Base-by-base conservation (phyloP, 805 yeast species). In the Kodamaea hsintzibuensis region DNA sequence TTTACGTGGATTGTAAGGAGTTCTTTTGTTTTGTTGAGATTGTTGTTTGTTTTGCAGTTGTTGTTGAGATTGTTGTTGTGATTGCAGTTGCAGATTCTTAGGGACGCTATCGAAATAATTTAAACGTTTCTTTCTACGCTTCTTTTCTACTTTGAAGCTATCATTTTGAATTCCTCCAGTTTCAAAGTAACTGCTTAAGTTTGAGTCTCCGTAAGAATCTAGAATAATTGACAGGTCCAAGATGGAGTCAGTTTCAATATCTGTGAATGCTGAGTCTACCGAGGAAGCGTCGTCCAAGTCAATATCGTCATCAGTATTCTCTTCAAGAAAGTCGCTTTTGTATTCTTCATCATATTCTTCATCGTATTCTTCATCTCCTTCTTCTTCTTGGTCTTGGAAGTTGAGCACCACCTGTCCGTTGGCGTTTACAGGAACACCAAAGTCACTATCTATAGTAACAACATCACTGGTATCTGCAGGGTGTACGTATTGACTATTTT, bases 221-320 rank as follows among this genome's bases (percentile, higher is more conserved):
- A 63, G 56, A 18, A 69, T 48, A n/a, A 65, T 52, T 13, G 54
- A 69, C 12, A 67, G 59, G 39, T 63, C 73, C 35, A 69, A 57
- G n/a, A 72, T 62, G 1, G 77, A 73, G 39, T 70, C 76, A 3
- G 68, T 67, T 48, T 76, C 80, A 9, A 74, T 70, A 47, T 76
- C 80, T 0, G 79, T 76, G 54, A 76, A 74, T 12, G 77, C 78
- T 1, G 79, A 74, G 46, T 76, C 80, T 6, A 68, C 60, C 8
- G 73, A 65, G 0, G 73, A 67, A 3, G 57, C 59, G 14, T 64
- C 71, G 9, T 66, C 66, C 17, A 55, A 55, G 25, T 62, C 69
- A 10, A 61, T 71, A n/a, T 45, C 47, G 7, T 66, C 63, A 16
- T 59, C 60, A 22, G 60, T 66, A 22, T 68, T 70, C 8, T 61